Percentiles rank a stretch among this genome's conserved stretches.
Conservation (phyloP, 1,139 yeast species). For the Pneumocystis jirovecii region DNA sequence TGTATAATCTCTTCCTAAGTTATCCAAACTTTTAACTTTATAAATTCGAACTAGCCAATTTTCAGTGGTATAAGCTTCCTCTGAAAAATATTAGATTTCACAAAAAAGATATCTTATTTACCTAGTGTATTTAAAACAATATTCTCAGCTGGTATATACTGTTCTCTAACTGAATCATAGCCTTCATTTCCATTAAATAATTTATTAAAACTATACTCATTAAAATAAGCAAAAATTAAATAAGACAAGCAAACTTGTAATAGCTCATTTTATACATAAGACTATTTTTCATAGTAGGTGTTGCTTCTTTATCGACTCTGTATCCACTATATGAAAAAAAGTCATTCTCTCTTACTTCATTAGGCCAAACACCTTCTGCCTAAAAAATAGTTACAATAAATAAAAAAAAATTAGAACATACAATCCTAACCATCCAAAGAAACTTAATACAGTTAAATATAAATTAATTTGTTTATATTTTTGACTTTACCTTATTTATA, state of each 20-base stretch:
- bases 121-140: slow-evolving; percentile 12
- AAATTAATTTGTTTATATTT: background rate
- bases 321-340: slow-evolving; percentile 87
- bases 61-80: slow-evolving; percentile 89
- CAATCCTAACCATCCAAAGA: slow-evolving; percentile 96
- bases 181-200: slow-evolving; percentile 51
- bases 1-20: slow-evolving; percentile 54
- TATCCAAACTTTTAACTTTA: slow-evolving; percentile 81
- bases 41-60: slow-evolving; percentile 95
- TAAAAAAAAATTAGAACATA: background rate
- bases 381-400: background rate
- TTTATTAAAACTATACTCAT: slow-evolving; percentile 39
- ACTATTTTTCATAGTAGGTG: slow-evolving; percentile 72
- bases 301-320: slow-evolving; percentile 66
- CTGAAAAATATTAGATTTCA: slow-evolving; percentile 39
- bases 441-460: slow-evolving; percentile 30
- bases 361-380: slow-evolving; percentile 99
- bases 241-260: slow-evolving; percentile 33
- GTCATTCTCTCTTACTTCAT: slow-evolving; percentile 72
- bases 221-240: background rate
- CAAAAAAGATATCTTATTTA: background rate
- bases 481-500: slow-evolving; percentile 39
- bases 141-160: slow-evolving; percentile 36
- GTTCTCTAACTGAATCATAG: slow-evolving; percentile 77
- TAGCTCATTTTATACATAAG: slow-evolving; percentile 92